Conservation (phyloP, 1,284 basidiomycete species). For the Taiwanofungus camphoratus region DNA sequence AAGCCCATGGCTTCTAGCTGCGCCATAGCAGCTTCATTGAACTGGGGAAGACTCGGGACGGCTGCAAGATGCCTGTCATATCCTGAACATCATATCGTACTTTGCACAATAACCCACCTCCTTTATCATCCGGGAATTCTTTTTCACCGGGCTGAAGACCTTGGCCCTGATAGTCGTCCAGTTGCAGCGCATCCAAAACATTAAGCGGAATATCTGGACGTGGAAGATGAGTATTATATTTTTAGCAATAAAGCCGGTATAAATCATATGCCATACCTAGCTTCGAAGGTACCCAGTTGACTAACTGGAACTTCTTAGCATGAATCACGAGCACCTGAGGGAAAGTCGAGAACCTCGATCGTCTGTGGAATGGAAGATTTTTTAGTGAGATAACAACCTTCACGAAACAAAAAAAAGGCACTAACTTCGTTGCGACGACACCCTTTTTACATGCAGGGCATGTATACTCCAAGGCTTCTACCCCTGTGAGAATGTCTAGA, state of each 20-base stretch:
- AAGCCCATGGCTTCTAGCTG: conserved; percentile 89
- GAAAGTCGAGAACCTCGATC: conserved; percentile 78
- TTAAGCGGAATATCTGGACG: conserved; percentile 77
- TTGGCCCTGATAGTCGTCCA: conserved; percentile 68
- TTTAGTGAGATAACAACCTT: not conserved
- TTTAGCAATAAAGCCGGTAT: not conserved
- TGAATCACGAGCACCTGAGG: conserved; percentile 88
- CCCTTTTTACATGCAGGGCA: conserved; percentile 59
- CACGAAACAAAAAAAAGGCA: not conserved
- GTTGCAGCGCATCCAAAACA: conserved; percentile 62
- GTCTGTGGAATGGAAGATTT: conserved; percentile 39
- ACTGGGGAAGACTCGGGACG: conserved; percentile 45
- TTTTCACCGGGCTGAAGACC: conserved; percentile 76
- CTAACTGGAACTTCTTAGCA: conserved; percentile 91
- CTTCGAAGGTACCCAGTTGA: conserved; percentile 97
- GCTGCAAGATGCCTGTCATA: conserved; percentile 3
- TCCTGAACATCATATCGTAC: not conserved
- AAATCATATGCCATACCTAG: conserved; percentile 52
- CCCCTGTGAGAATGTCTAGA: conserved; percentile 59
- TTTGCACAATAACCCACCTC: conserved; percentile 25
- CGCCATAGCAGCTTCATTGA: conserved; percentile 69
- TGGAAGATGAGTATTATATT: not conserved
- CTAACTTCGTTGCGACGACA: conserved; percentile 64
- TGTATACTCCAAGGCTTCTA: conserved; percentile 69
- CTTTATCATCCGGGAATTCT: conserved; percentile 58